These are phyloP conservation scores for Skeletonema potamos DNA, from an alignment of 108 stramenopile genomes.

Conservation along the genomic window DNA sequence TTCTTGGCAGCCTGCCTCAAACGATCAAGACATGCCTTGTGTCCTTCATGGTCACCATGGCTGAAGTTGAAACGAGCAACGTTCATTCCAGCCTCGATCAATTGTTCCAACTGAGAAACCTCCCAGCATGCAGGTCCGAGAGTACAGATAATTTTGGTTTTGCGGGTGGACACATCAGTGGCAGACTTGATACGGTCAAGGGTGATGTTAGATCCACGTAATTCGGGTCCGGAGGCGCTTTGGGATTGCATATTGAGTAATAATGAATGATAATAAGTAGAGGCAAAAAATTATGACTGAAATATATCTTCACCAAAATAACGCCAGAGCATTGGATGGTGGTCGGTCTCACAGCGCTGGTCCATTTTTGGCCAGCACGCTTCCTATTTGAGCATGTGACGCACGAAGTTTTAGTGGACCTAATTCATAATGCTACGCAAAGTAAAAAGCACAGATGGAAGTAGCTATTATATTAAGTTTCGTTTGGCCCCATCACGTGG, in stretches of 20 bases:
- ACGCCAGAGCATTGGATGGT: too few species aligned
- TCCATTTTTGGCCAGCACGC: neutral
- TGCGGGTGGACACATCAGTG: slow-evolving; percentile 56
- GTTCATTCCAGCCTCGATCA: slow-evolving; percentile 91
- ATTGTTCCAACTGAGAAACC: slow-evolving; percentile 64
- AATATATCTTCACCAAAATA: too few species aligned
- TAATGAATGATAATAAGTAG: slow-evolving; percentile 58
- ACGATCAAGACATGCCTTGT: slow-evolving; percentile 79
- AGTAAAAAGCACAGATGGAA: neutral
- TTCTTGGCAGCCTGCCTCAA: slow-evolving; percentile 77
- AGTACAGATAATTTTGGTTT: slow-evolving; percentile 89
- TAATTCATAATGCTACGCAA: neutral
- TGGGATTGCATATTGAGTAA: slow-evolving; percentile 55
- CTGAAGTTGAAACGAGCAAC: slow-evolving; percentile 94
- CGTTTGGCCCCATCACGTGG: neutral
- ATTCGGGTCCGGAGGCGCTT: slow-evolving; percentile 58
- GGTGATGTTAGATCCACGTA: slow-evolving; percentile 59
- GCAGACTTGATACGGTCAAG: slow-evolving; percentile 50
- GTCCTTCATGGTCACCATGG: slow-evolving; percentile 87
- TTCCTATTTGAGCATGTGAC: neutral
- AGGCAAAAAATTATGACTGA: slow-evolving; percentile 34
- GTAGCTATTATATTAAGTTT: neutral
- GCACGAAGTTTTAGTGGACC: neutral
- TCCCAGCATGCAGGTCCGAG: slow-evolving; percentile 91
- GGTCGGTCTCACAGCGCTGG: neutral